Evolutionary conservation across 768 basidiomycete species (phyloP).

Genomic region (Leccinellum rugosiceps): DNA sequence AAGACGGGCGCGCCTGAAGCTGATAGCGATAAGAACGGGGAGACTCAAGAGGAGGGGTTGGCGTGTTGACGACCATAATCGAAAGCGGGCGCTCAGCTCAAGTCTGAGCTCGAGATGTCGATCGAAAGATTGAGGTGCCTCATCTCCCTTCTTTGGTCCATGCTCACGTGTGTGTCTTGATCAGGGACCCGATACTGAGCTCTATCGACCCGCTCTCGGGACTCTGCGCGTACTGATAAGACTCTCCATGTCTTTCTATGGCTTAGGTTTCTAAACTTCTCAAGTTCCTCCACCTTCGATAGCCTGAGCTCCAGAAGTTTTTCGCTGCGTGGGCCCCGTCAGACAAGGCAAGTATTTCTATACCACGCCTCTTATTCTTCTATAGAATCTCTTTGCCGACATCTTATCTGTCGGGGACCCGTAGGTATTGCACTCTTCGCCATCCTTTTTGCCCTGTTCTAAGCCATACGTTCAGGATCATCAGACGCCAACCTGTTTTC

Average conservation of each 20-base stretch:
- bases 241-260: constrained; percentile 95
- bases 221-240: constrained; percentile 89
- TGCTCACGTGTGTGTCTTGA: constrained; percentile 15
- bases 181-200: constrained; percentile 82
- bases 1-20: constrained; percentile 56
- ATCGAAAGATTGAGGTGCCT: constrained; percentile 83
- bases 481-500: constrained; percentile 77
- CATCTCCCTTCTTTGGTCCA: neutral
- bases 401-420: constrained; percentile 97
- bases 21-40: constrained; percentile 51
- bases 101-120: constrained; percentile 94
- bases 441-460: constrained; percentile 54
- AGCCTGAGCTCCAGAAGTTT: constrained; percentile 77
- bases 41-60: constrained; percentile 70
- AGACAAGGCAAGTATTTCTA: constrained; percentile 45
- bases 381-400: constrained; percentile 88
- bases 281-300: constrained; percentile 95
- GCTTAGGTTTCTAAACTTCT: constrained; percentile 98
- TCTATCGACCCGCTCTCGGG: constrained; percentile 90
- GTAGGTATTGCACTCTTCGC: constrained; percentile 43
- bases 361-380: neutral
- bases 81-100: constrained; percentile 92
- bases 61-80: constrained; percentile 66
- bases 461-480: constrained; percentile 45
- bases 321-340: constrained; percentile 81